Base-by-base conservation (phyloP, 192 early-diverging fungal species). In the Mortierella hygrophila region DNA sequence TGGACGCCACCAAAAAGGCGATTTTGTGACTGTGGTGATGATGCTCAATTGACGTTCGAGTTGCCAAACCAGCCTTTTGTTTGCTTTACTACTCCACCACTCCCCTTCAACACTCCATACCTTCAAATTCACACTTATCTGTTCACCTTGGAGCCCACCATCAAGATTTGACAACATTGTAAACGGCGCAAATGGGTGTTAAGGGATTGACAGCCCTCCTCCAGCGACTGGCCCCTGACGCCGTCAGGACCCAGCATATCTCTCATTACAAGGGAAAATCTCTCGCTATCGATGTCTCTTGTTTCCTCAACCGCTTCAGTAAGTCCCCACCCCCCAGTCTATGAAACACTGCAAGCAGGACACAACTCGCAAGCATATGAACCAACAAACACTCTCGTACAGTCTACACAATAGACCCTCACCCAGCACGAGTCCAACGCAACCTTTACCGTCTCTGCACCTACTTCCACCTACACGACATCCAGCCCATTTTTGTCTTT, bases 401-500 rank as follows among this genome's bases (percentile, higher is more conserved):
- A 85, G 83, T 90, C 15, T 88, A 91, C 55, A 87, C 87, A 47
- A 72, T 88, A 10, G 74, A 80, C 40, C 77, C 88, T 29, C 88
- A 89, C 63, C 83, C 87, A 1, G 60, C 89, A 41, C 89, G 92
- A 20, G 93, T 94, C 74, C 81, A 94, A 23, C 81, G 87, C 20
- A 94, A 94, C 16, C 92, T 96, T 49, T 91, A 92, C 71, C 72
- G 82, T n/a, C 74, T 96, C 55, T 89, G 89, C 10, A 49, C 69
- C 13, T 91, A 90, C 71, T 86, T 92, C 63, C 83, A 89, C 21
- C 44, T 88, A 21, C 46, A 93, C 60, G 88, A 86, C 21, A 92
- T 94, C 76, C 93, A 87, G 23, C 94, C 94, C 0, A 84, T 96
- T 35, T 93, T 95, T 87, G 88, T 96, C 3, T 96, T 96, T 89